Base-by-base conservation (phyloP, 441 rosid genomes). In the Corymbia citriodora region DNA sequence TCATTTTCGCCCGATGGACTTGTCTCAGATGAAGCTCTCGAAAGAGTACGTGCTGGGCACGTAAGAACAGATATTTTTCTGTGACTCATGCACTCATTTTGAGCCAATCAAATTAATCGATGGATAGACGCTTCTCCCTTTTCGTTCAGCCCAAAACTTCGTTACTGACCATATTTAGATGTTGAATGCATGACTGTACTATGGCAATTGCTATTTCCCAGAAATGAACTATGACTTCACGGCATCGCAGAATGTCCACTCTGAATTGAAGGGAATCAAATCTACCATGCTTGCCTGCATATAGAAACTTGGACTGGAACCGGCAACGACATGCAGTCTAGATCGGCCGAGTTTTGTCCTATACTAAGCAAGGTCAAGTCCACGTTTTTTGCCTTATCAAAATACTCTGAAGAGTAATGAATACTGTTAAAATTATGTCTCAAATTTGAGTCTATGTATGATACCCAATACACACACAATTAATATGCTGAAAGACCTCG, bases 21-120 rank as follows among this genome's bases (percentile, higher is more conserved):
- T 55, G 93, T 93, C 63, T 94, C 97, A 16, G 97, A 97, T 65
- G 97, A 97, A 88, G 96, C 94, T 87, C 92, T 96, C 86, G 97
- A 96, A 91, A 96, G 88, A 92, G 96, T 94, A 91, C 94, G 94
- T 82, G 90, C 88, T 87, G 87, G 91, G 93, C 91, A 95, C 98
- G 96, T 95, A 94, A 55, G 89, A 92, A 86, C 27, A 70, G 16
- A 40, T 68, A 33, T 88, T 88, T 29, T 85, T 48, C 21, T 0
- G 25, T 36, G 2, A 72, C 82, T 33, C 18, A 2, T 72, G 49
- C 25, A 54, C 8, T 72, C 49, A 36, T 19, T 31, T 9, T 68
- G 6, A 68, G 40, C 82, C 82, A 18, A 18, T 33, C 45, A 40
- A 40, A 40, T 40, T 40, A 40, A 40, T 5, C 10, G 10, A 72